Conservation (phyloP, 2,329 filamentous ascomycete genomes). For the Aspergillus vadensis region DNA sequence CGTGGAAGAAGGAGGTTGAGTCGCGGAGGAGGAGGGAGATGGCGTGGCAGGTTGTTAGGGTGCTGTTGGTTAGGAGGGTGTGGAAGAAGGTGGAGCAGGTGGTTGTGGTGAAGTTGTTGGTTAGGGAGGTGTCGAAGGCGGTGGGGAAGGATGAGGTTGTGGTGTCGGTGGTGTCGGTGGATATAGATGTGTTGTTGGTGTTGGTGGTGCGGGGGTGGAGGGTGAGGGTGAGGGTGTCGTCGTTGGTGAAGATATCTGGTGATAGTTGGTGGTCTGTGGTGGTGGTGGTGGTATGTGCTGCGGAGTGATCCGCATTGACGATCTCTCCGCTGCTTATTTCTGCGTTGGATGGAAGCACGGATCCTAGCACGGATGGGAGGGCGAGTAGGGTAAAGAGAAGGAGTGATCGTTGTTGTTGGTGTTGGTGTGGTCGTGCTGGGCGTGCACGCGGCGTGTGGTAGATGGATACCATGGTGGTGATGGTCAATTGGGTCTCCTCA, state of each 20-base stretch:
- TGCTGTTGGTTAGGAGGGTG: constrained; percentile 64
- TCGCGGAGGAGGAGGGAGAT: constrained; percentile 83
- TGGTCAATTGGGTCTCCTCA: not conserved
- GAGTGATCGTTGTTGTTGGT: not conserved
- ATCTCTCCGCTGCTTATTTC: constrained; percentile 9
- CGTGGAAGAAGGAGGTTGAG: constrained; percentile 81
- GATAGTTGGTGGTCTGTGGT: not conserved
- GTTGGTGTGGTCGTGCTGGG: not conserved
- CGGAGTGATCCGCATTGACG: constrained; percentile 1
- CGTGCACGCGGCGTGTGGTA: not conserved
- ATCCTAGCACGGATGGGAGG: constrained; percentile 4
- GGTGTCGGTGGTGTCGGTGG: constrained; percentile 13
- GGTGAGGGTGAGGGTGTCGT: not conserved
- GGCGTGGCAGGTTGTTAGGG: constrained; percentile 75
- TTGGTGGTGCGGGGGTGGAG: not conserved
- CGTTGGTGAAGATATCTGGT: not conserved
- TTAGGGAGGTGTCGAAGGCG: constrained; percentile 67
- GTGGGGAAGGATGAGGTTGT: constrained; percentile 50
- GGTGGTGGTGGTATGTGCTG: not conserved
- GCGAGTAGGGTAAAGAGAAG: not conserved
- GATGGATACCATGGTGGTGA: constrained; percentile 5
- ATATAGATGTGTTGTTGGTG: not conserved
- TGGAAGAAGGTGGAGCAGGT: constrained; percentile 62
- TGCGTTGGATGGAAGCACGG: constrained; percentile 5
- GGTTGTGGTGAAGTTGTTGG: constrained; percentile 61